Conservation (phyloP, 257 asterid genomes). For the Solanum piurae region DNA sequence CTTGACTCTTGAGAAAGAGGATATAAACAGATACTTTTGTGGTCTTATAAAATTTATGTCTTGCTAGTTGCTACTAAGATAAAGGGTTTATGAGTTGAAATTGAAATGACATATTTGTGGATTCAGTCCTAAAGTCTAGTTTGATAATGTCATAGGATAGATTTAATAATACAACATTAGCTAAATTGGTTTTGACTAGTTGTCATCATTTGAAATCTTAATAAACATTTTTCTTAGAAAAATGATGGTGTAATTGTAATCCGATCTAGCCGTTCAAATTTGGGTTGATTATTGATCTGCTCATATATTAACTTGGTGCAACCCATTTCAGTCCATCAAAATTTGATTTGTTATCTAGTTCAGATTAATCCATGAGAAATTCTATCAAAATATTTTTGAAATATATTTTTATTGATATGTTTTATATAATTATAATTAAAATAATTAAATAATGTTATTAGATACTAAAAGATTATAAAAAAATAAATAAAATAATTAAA, state of each 20-base stretch:
- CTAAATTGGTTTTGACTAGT: neutral
- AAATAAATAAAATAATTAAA: neutral
- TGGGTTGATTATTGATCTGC: neutral
- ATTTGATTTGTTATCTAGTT: neutral
- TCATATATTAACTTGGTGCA: neutral
- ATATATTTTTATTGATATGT: neutral
- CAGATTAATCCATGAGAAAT: neutral
- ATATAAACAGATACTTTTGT: neutral
- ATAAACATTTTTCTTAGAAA: no score
- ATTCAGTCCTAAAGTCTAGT: neutral
- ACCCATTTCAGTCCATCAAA: neutral
- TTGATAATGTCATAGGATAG: neutral
- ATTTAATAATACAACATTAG: neutral
- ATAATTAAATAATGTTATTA: neutral
- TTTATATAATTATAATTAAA: neutral
- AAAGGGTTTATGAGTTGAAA: neutral
- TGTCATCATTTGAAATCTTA: neutral
- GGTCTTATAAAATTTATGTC: neutral
- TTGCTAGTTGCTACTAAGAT: neutral
- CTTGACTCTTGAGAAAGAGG: neutral
- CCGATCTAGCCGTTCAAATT: neutral
- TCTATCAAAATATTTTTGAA: neutral
- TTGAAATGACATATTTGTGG: neutral
- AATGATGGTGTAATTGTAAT: neutral
- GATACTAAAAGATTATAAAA: neutral